phyloP scores from a whole-genome alignment of 805 yeast species.

The Blastobotrys parvus region DNA sequence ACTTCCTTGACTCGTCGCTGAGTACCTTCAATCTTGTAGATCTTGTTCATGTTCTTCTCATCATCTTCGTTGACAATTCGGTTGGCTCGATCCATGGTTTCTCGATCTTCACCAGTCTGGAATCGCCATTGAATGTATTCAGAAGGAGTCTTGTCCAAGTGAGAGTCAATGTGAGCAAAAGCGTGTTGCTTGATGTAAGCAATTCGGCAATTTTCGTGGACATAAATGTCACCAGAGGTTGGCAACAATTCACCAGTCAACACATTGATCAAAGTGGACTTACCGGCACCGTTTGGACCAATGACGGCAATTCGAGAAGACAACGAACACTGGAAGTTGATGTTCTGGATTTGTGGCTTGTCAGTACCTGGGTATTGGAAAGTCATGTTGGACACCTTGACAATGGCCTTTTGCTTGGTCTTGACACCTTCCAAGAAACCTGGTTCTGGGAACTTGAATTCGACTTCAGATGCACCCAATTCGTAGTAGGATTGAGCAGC shows the following conservation, averaged over 20 bases:
- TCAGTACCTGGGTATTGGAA: constrained; percentile 99
- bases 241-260: constrained; percentile 99
- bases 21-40: constrained; percentile 97
- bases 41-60: constrained; percentile 98
- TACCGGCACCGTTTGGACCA: constrained; percentile 99
- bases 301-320: constrained; percentile 99
- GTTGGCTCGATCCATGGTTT: constrained; percentile 99
- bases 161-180: constrained; percentile 98
- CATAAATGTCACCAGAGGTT: constrained; percentile 97
- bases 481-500: constrained; percentile 98
- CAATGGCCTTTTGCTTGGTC: constrained; percentile 99
- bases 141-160: constrained; percentile 98
- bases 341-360: constrained; percentile 87
- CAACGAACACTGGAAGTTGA: constrained; percentile 97
- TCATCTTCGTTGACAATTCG: constrained; percentile 96
- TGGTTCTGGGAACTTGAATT: constrained; percentile 98
- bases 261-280: constrained; percentile 96
- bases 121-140: constrained; percentile 99
- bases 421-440: constrained; percentile 99
- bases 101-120: constrained; percentile 99
- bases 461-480: constrained; percentile 95
- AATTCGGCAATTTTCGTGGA: constrained; percentile 99
- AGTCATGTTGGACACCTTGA: constrained; percentile 92
- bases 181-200: constrained; percentile 99
- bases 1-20: constrained; percentile 95